Base-by-base conservation (phyloP, 2,329 filamentous ascomycete genomes). In the Alternaria consortialis region DNA sequence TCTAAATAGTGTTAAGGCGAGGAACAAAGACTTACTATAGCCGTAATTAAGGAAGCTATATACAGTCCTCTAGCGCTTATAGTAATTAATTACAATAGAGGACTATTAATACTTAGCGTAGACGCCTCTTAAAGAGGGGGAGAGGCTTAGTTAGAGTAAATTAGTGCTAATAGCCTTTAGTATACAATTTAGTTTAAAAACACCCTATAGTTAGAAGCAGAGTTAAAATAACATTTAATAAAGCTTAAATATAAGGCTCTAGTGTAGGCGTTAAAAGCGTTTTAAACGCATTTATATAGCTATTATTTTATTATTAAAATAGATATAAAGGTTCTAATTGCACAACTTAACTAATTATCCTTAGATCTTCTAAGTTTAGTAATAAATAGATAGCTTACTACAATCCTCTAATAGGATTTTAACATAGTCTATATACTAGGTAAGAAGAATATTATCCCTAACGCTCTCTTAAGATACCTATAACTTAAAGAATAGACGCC, bases 261-360 rank as follows among this genome's bases (percentile, higher is more conserved):
- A 29, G 29, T 55, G 11, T 47, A 37, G 25, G 31, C 13, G 4
- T 17, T 55, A 36, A 55, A 55, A 4, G n/a, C 27, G 7, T 55
- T 55, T 37, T 23, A 42, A 11, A 40, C n/a, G 20, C 50, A 56
- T 15, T 23, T 56, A 2, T 56, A 56, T 56, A 56, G 25, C 29
- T 34, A 48, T 7, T 31, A 47, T 20, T 56, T 56, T 50, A 48
- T 23, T 29, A 32, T 48, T 40, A 50, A 47, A 40, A 56, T 17
- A 17, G 15, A 47, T 40, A 31, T 9, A 29, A 36, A n/a, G 12
- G 37, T 25, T 12, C 32, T 56, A 11, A 31, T 56, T 23, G 17
- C 8, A 1, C 42, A 56, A 9, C 53, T 56, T 37, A 46, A 55
- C n/a, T 15, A 25, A 11, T 46, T 37, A 46, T 37, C 8, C 4